These are phyloP conservation scores for Pterula multifida DNA, from an alignment of 1,284 basidiomycete species.

Conservation along the genomic window DNA sequence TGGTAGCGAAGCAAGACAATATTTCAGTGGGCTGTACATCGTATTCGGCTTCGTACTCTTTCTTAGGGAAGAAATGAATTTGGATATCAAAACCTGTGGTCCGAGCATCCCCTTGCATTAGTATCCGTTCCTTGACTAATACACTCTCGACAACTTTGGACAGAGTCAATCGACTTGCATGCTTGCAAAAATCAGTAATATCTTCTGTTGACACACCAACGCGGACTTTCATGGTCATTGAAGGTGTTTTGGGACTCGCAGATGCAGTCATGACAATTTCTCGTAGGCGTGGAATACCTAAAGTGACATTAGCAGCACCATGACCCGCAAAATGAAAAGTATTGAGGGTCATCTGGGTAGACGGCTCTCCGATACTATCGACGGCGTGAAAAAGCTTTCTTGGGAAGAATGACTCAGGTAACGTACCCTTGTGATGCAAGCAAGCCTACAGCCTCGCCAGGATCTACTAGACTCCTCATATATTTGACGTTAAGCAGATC, in stretches of 20 bases:
- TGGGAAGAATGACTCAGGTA: not conserved
- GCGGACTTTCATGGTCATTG: conserved; percentile 85
- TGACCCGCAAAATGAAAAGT: conserved; percentile 99
- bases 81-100: conserved; percentile 77
- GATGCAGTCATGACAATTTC: conserved; percentile 99
- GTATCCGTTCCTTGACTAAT: conserved; percentile 72
- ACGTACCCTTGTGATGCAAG: conserved; percentile 94
- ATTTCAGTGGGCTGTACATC: conserved; percentile 69
- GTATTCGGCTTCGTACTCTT: conserved; percentile 83
- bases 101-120: conserved; percentile 55
- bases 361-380: conserved; percentile 89
- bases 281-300: conserved; percentile 96
- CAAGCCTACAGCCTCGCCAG: conserved; percentile 95
- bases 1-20: conserved; percentile 59
- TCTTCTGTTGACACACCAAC: conserved; percentile 40
- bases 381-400: conserved; percentile 3
- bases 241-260: conserved; percentile 92
- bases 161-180: conserved; percentile 76
- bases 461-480: conserved; percentile 88
- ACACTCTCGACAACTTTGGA: conserved; percentile 87
- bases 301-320: conserved; percentile 97
- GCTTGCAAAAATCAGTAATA: conserved; percentile 80
- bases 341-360: conserved; percentile 99
- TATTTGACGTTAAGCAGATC: conserved; percentile 84
- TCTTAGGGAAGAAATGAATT: conserved; percentile 78